Evolutionary conservation across 2,329 filamentous ascomycete genomes (phyloP), one percentile per base, ranked within the genome.

Genomic region (Xylariaceae sp.): DNA sequence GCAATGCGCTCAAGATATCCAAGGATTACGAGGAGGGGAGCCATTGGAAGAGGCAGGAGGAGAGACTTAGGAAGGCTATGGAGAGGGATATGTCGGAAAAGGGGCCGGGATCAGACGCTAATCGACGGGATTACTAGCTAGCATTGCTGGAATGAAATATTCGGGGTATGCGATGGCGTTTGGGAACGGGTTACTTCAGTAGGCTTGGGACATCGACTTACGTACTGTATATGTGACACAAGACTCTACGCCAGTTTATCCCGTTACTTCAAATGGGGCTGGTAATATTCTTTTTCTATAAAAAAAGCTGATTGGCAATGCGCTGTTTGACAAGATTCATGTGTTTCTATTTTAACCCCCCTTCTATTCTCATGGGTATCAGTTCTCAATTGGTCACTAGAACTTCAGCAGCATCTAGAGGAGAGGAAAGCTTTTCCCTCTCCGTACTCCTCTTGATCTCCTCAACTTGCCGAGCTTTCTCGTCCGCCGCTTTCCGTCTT

Each of bases 31-130:
- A 93, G 70, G 91, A 96, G 73, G 92, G 91, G 5, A 84, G 88
- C 48, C 90, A 96, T 73, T 95, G 91, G 90, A 87, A 85, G 76
- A 87, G 85, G 61, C 89, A 96, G 71, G 91, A 95, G 70, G 90
- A 93, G 73, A 80, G 87, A 59, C 52, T 81, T 48, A 77, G 78
- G 50, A 76, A 73, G 51, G 72, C 76, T 3, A 54, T 78, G 14
- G 78, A 80, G 45, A 74, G 73, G 40, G 75, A 77, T n/a, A 41
- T 50, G 3, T 43, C 57, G 7, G 44, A 54, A 52, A 60, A 62
- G n/a, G n/a, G 57, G 56, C 7, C 44, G 46, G 26, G 52, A 54
- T 19, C 59, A 52, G 32, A 40, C 16, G 37, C 26, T 37, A 1
- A 16, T 40, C 10, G 20, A 20, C 43, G 37, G 20, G 37, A 14